A percentile compares a stretch with the other conserved stretches of the same genome.
These are phyloP conservation scores for Mycena vulgaris DNA, from an alignment of 768 basidiomycete genomes.

Conservation along the genomic window DNA sequence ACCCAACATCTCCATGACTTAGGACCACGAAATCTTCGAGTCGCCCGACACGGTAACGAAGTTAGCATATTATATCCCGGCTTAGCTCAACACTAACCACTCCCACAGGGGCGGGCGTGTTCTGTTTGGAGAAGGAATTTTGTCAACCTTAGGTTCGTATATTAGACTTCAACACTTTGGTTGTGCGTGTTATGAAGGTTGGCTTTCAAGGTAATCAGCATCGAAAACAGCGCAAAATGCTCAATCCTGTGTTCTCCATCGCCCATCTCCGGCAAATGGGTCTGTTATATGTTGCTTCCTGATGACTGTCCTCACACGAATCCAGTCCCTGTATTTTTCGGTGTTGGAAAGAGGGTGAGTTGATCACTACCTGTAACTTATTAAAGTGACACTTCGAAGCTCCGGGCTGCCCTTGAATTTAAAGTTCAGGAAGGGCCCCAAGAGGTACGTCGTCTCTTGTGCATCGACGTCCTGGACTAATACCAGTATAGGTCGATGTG, in stretches of 20 bases:
- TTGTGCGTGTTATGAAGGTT: not conserved
- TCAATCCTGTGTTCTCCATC: conserved; percentile 62
- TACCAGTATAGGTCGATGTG: conserved; percentile 48
- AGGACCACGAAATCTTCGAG: conserved; percentile 55
- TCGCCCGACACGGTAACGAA: conserved; percentile 43
- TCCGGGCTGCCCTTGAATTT: conserved; percentile 41
- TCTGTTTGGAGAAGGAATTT: conserved; percentile 38
- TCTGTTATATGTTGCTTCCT: conserved; percentile 26
- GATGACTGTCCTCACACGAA: not conserved
- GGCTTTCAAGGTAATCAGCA: conserved; percentile 56
- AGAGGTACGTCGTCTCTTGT: conserved; percentile 42
- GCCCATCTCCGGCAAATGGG: conserved; percentile 58
- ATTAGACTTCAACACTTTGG: not conserved
- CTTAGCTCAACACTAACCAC: not conserved
- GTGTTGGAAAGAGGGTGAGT: conserved; percentile 19
- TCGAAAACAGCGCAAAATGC: conserved; percentile 58
- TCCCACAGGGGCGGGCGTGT: conserved; percentile 17
- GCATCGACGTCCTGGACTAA: not conserved
- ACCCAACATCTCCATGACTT: not conserved
- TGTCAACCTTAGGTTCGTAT: conserved; percentile 38
- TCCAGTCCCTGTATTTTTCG: conserved; percentile 49
- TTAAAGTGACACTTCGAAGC: conserved; percentile 38
- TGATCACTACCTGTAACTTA: not conserved
- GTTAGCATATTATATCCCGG: conserved; percentile 37
- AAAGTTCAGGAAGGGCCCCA: conserved; percentile 49